These are phyloP conservation scores for Fraxinus anomala DNA, from an alignment of 257 asterid species.

Conservation along the genomic window DNA sequence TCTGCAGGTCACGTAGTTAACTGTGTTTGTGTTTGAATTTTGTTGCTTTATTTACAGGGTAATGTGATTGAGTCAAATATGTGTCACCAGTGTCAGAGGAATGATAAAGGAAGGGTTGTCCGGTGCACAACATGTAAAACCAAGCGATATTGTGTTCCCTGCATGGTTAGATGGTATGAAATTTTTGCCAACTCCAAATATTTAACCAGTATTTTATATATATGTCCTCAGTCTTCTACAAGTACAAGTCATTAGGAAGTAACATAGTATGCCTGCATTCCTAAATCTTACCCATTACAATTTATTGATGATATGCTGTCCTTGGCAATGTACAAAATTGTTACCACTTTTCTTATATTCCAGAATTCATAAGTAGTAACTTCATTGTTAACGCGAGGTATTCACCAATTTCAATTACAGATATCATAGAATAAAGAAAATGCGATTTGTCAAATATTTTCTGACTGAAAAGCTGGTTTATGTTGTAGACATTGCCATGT, in stretches of 20 bases:
- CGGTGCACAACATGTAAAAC: slow-evolving; percentile 44
- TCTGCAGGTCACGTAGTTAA: not conserved
- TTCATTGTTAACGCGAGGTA: not conserved
- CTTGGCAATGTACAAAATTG: not conserved
- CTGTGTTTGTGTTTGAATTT: not conserved
- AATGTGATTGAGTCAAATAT: slow-evolving; percentile 28
- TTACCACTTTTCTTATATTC: not conserved
- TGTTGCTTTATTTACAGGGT: not conserved
- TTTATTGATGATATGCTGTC: not conserved
- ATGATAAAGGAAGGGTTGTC: slow-evolving; percentile 50
- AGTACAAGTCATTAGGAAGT: not conserved
- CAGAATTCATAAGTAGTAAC: not conserved
- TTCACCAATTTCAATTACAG: not conserved
- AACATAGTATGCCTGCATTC: not conserved
- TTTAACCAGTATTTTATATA: not conserved
- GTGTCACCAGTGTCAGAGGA: slow-evolving; percentile 60
- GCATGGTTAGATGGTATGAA: slow-evolving; percentile 46
- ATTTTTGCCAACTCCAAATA: not conserved
- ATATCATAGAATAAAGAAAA: no score
- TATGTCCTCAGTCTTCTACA: not conserved
- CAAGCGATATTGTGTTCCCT: slow-evolving; percentile 49
- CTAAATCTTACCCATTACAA: not conserved
- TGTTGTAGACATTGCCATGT: not conserved
- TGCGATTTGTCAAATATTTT: not conserved
- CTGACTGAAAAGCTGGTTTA: not conserved